Evolutionary conservation across 305 asterid genomes (phyloP), one percentile per base, ranked within the genome.

Genomic region (Solanum aculeatissimum): DNA sequence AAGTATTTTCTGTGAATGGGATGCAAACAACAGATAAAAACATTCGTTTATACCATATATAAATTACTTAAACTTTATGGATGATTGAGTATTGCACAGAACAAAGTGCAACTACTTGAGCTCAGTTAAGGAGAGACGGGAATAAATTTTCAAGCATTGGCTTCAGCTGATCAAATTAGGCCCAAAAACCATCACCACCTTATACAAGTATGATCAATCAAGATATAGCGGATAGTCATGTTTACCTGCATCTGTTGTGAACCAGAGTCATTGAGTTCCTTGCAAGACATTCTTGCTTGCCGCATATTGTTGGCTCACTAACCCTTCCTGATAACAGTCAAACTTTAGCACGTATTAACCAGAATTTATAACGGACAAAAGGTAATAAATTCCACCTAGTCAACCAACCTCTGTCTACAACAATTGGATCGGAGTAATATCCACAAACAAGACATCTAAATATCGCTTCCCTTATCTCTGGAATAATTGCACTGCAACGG

Each of bases 381-480:
- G 58, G 15, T 51, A 62, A 4, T 15, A 23, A 12, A 5, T 13
- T 82, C 57, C 49, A 74, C 71, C 80, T 55, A 62, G 35, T 74
- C 75, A 53, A 84, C 63, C 86, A 87, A 95, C 99, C 99, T 94
- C 97, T 89, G 83, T 95, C 98, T 54, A 95, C 98, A 74, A 91
- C 96, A 77, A 93, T 85, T 80, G 98, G 98, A 15, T 95, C 98
- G 47, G 98, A 92, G 92, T 90, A 93, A 89, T 93, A 92, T 16
- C 99, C 99, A 85, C 99, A 97, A 29, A 97, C 94, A 75, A 97
- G 98, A 88, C 99, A 97, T 85, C 97, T 93, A 89, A 97, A 97
- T 38, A 97, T 92, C 1, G 98, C 98, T 89, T 93, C 98, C 89
- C 97, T 90, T 83, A 95, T 95, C 90, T 95, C 98, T 55, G 98